A percentile compares a stretch with the other conserved stretches of the same genome.
phyloP scores from a whole-genome alignment of 1,284 basidiomycete species.

The Ustilago hordei region DNA sequence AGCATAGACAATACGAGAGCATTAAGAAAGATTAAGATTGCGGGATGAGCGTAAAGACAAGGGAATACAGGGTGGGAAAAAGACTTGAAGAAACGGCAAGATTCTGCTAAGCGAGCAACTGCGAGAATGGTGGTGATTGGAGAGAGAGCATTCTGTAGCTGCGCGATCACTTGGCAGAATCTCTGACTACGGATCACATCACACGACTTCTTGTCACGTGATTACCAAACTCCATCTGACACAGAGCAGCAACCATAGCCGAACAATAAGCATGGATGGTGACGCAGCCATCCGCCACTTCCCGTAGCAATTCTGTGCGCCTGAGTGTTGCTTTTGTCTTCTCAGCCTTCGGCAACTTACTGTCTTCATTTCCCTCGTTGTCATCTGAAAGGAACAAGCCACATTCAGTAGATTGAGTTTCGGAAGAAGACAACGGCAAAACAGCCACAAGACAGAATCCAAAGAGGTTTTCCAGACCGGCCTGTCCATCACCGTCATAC shows the following conservation, averaged over 20 bases:
- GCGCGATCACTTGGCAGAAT: too few species aligned
- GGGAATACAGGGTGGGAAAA: too few species aligned
- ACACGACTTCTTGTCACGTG: too few species aligned
- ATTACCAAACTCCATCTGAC: neutral
- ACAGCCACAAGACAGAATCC: neutral
- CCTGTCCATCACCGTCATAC: too few species aligned
- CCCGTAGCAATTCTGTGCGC: slow-evolving; percentile 1
- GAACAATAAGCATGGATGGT: neutral
- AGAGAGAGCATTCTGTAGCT: too few species aligned
- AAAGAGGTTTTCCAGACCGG: neutral
- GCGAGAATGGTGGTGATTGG: too few species aligned
- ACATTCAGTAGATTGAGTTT: neutral
- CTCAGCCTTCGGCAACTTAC: neutral
- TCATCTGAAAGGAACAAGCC: neutral
- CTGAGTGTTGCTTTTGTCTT: neutral
- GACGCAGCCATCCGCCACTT: slow-evolving; percentile 3
- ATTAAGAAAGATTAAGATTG: too few species aligned
- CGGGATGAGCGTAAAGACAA: too few species aligned
- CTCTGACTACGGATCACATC: too few species aligned
- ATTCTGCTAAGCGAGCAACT: too few species aligned
- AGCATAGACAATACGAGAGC: too few species aligned
- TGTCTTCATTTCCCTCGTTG: neutral
- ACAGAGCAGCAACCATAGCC: neutral
- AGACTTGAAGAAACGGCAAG: too few species aligned
- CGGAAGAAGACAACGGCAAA: neutral